These are phyloP conservation scores for Penicillium sp. DNA, from an alignment of 2,329 filamentous ascomycete species.

Conservation along the genomic window DNA sequence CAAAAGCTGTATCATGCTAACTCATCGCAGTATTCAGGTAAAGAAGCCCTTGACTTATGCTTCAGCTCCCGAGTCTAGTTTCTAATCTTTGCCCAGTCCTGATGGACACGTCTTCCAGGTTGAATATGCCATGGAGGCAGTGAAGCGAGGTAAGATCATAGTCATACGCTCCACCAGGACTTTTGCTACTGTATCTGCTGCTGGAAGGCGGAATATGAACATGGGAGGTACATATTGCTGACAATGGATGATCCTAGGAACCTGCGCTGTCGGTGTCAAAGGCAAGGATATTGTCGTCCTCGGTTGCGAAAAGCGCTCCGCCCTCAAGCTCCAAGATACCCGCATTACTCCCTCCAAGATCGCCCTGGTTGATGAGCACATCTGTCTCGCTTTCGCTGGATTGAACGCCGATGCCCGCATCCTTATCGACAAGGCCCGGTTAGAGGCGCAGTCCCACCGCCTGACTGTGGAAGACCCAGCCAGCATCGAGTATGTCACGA, in stretches of 20 bases:
- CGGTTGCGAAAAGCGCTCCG: conserved; percentile 96
- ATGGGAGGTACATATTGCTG: neutral
- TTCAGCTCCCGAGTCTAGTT: conserved; percentile 15
- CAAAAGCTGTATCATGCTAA: conserved; percentile 39
- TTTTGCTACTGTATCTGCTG: neutral
- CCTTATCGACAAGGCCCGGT: conserved; percentile 92
- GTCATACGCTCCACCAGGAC: conserved; percentile 11
- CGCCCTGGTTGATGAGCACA: conserved; percentile 89
- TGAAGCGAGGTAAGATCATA: conserved; percentile 77
- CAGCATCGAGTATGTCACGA: conserved; percentile 98
- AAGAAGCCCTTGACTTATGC: conserved; percentile 20
- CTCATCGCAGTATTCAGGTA: conserved; percentile 74
- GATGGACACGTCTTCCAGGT: conserved; percentile 99
- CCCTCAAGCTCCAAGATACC: conserved; percentile 99
- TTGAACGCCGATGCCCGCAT: conserved; percentile 98
- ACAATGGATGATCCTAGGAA: conserved; percentile 56
- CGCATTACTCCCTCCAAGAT: conserved; percentile 99
- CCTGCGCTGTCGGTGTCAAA: conserved; percentile 97
- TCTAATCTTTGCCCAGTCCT: conserved; percentile 65
- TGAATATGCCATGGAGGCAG: conserved; percentile 97
- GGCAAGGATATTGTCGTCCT: conserved; percentile 90
- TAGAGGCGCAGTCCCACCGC: conserved; percentile 96
- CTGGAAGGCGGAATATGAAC: neutral
- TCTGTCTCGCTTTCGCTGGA: conserved; percentile 93
- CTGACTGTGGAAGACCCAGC: conserved; percentile 96